phyloP scores from a whole-genome alignment of 768 basidiomycete genomes.

The Piloderma croceum region DNA sequence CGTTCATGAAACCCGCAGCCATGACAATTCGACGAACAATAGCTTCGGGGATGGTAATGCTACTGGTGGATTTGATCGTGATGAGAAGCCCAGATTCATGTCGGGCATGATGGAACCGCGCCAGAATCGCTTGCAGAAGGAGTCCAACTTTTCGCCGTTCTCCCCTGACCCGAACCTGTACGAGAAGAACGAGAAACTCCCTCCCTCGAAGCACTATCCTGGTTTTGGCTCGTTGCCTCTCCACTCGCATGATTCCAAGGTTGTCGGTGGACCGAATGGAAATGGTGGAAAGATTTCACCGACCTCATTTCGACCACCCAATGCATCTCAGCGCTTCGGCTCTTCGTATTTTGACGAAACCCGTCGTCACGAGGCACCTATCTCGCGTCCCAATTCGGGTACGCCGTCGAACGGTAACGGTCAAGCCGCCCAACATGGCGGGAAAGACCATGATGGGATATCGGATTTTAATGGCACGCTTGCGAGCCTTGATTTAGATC shows the following conservation, averaged over 20 bases:
- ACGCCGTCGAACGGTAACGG: constrained; percentile 24
- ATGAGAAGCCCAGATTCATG: constrained; percentile 16
- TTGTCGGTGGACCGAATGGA: constrained; percentile 10
- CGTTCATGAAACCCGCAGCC: no score
- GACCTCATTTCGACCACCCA: constrained; percentile 38
- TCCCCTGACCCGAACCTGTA: constrained; percentile 66
- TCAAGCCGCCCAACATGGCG: constrained; percentile 16
- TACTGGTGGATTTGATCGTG: constrained; percentile 7
- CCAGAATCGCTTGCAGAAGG: constrained; percentile 11
- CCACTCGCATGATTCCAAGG: constrained; percentile 36
- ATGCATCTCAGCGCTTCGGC: constrained; percentile 40
- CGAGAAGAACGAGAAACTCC: constrained; percentile 36
- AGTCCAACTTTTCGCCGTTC: constrained; percentile 61
- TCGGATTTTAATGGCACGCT: constrained; percentile 73
- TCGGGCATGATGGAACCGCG: constrained; percentile 7
- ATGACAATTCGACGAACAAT: constrained; percentile 8
- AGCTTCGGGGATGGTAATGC: constrained; percentile 12
- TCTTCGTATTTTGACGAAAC: constrained; percentile 32
- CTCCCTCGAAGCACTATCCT: constrained; percentile 45
- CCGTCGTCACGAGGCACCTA: constrained; percentile 38
- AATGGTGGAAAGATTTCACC: constrained; percentile 35
- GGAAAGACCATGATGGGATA: constrained; percentile 46
- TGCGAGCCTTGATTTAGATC: constrained; percentile 66
- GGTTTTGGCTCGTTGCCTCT: constrained; percentile 36
- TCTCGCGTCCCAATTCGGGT: constrained; percentile 52